Base-by-base conservation (phyloP, 2,329 filamentous ascomycete genomes). In the Fusarium pseudograminearum region DNA sequence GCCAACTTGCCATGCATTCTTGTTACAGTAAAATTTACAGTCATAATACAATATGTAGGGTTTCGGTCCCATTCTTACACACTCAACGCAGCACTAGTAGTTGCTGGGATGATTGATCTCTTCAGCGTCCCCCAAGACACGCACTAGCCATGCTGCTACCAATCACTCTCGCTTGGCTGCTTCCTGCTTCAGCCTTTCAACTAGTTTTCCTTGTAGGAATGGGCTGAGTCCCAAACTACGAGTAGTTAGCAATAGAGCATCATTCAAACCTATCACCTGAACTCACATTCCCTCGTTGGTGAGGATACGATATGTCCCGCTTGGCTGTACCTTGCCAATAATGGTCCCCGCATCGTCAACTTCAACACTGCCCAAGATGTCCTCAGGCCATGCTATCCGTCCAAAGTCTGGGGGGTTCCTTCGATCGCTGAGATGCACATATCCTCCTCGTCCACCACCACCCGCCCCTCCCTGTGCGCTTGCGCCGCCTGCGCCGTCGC, bases 281-380 rank as follows among this genome's bases (percentile, higher is more conserved):
- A 86, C 89, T 87, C 77, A 90, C 88, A 91, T 88, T 75, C 89
- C 89, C 78, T 90, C 85, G 53, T 89, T 88, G 1, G 89, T 91
- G 53, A 91, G 73, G 31, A 90, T 80, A 38, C 89, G 85, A 75
- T 90, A 91, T 6, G 87, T 90, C 16, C 88, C 87, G 65, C 88
- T 90, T 2, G 84, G 80, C 77, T 89, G 84, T 67, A 87, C 86
- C 67, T 83, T 84, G 24, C 87, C 87, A 28, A 89, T 80, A 53
- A 91, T 85, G 30, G 84, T 76, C 0, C 90, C 90, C 9, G 79
- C 69, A 3, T 81, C 83, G 74, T 90, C 83, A 7, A 91, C 89
- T 74, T 91, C 86, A 41, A 91, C 83, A 67, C 89, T 91, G 38
- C 89, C 90, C 56, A 92, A 80, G 38, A 92, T 92, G 73, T 92